These are phyloP conservation scores for Hirschioporus abietinus DNA, from an alignment of 768 basidiomycete species.

Conservation along the genomic window DNA sequence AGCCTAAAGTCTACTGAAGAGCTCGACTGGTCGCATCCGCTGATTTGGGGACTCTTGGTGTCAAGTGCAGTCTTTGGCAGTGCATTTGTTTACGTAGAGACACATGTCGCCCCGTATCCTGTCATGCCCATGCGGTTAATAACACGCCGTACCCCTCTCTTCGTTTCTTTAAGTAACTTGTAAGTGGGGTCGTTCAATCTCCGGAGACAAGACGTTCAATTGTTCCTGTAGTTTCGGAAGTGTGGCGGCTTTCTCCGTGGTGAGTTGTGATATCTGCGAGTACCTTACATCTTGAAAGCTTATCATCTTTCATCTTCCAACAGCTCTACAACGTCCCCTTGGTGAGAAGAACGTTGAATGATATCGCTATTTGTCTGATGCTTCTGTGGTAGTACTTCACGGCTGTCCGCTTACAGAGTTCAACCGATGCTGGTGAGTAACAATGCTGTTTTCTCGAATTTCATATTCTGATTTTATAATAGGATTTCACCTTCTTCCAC, in stretches of 20 bases:
- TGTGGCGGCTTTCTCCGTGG: constrained; percentile 77
- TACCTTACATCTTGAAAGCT: constrained; percentile 13
- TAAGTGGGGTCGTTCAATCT: constrained; percentile 11
- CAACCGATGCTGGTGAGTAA: constrained; percentile 58
- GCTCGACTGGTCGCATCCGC: constrained; percentile 67
- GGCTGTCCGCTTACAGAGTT: constrained; percentile 64
- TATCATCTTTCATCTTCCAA: constrained; percentile 16
- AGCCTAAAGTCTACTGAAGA: constrained; percentile 77
- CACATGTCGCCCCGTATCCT: constrained; percentile 71
- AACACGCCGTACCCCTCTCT: constrained; percentile 71
- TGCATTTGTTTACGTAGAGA: constrained; percentile 76
- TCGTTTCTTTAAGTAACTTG: constrained; percentile 77
- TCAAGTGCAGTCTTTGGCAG: constrained; percentile 48
- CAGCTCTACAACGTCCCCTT: constrained; percentile 84
- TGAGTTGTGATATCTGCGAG: constrained; percentile 29
- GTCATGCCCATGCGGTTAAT: constrained; percentile 86
- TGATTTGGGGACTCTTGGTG: constrained; percentile 62
- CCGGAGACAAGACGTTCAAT: constrained; percentile 5
- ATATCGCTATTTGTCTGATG: constrained; percentile 11
- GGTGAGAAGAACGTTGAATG: constrained; percentile 33
- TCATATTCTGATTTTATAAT: constrained; percentile 7
- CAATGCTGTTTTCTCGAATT: constrained; percentile 9
- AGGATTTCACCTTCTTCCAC: constrained; percentile 87
- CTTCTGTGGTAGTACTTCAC: constrained; percentile 63
- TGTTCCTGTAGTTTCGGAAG: constrained; percentile 41